Base-by-base conservation (phyloP, 2,329 filamentous ascomycete species). In the Lasiodiplodia gonubiensis region DNA sequence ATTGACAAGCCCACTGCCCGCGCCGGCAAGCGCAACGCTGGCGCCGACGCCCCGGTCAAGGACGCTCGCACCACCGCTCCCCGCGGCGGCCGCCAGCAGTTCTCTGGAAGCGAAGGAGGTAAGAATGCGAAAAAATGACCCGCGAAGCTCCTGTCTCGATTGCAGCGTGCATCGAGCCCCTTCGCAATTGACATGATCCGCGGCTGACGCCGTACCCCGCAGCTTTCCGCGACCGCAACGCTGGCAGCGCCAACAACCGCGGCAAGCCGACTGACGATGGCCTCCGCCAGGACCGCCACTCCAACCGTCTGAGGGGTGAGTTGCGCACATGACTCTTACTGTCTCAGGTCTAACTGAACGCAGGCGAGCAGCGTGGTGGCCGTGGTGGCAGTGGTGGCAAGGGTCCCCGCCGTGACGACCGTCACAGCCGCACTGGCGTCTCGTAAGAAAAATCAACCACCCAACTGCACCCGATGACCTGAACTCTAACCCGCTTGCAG, bases 201-300 rank as follows among this genome's bases (percentile, higher is more conserved):
- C 35, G 35, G 64, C 61, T 68, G 51, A 66, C 39, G 65, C 59
- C 25, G 2, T 54, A 52, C 64, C 52, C 48, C 68, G 30, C 75
- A 97, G 94, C 92, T 79, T 95, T 93, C 90, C 92, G 92, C 80
- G 93, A 97, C 85, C 92, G 92, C 79, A 89, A 88, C 78, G 92
- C 90, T 78, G 94, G 93, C 74, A 86, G 88, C 78, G 86, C 88
- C 77, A 90, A 87, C 86, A 97, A 97, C 88, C 92, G 93, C 76
- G 86, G 85, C 80, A 92, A 92, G 82, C 84, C 90, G 74, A 90
- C 88, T 69, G 92, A 94, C 69, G 92, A 94, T 80, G 82, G 86
- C 71, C 83, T 78, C 68, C 80, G 81, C 70, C 74, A 83, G 71
- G 82, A 88, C 70, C 77, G 79, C 69, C 79, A 79, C 70, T 70